These are phyloP conservation scores for Eucalyptus cloeziana DNA, from an alignment of 345 rosid genomes.

Conservation along the genomic window DNA sequence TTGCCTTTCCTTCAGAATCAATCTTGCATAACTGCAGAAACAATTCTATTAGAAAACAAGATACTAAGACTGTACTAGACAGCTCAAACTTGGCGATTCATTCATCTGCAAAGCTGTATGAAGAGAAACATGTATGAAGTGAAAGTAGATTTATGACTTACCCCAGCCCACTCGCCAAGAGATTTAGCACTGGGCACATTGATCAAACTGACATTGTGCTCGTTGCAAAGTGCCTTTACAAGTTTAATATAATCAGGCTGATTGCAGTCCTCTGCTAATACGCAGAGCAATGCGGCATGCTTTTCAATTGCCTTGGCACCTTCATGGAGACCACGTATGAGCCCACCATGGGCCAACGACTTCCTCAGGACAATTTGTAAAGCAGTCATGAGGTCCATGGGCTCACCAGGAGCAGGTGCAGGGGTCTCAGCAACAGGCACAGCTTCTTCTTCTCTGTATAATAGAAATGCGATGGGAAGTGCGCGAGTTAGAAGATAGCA, in stretches of 20 bases:
- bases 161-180: constrained; percentile 94
- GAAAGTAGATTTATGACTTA: constrained; percentile 14
- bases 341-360: constrained; percentile 72
- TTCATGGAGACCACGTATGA: constrained; percentile 67
- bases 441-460: constrained; percentile 63
- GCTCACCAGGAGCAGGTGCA: constrained; percentile 42
- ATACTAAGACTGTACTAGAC: neutral
- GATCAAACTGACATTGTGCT: constrained; percentile 52
- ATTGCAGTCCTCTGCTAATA: constrained; percentile 80
- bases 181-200: constrained; percentile 78
- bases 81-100: neutral
- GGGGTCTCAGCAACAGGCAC: constrained; percentile 30
- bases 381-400: constrained; percentile 70
- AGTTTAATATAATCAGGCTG: constrained; percentile 79
- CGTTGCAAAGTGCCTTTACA: constrained; percentile 74
- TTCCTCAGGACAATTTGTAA: constrained; percentile 70
- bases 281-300: constrained; percentile 60
- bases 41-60: neutral
- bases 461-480: neutral
- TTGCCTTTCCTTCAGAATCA: constrained; percentile 79
- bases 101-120: neutral
- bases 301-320: constrained; percentile 74
- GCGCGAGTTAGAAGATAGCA: neutral
- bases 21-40: constrained; percentile 65
- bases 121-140: neutral